Percentiles rank a stretch among this genome's conserved stretches.
phyloP scores from a whole-genome alignment of 495 filamentous ascomycete species.

The Elasticomyces elasticus region DNA sequence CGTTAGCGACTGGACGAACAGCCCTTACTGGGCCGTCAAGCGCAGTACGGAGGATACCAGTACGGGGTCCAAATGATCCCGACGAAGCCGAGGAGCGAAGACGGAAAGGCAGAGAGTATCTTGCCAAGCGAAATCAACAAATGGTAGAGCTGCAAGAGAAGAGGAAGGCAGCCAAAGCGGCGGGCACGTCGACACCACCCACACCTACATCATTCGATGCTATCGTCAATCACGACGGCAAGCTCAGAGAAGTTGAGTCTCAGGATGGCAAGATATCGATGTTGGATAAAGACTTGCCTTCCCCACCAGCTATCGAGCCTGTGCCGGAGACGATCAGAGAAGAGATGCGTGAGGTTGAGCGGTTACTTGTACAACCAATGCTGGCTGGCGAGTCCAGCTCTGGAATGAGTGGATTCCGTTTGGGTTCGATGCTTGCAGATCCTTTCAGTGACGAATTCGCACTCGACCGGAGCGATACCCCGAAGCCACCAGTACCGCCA shows the following conservation, averaged over 20 bases:
- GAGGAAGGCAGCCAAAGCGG: conserved; percentile 2
- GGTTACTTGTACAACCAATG: conserved; percentile 1
- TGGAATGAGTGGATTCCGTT: not conserved
- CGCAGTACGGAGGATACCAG: conserved; percentile 12
- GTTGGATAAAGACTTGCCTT: not conserved
- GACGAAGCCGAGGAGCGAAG: conserved; percentile 19
- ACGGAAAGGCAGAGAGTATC: conserved; percentile 19
- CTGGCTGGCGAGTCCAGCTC: conserved; percentile 5
- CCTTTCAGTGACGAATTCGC: conserved; percentile 19
- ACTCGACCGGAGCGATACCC: conserved; percentile 13
- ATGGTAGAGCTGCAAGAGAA: conserved; percentile 17
- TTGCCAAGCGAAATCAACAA: conserved; percentile 15
- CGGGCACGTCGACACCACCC: not conserved
- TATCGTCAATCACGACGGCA: conserved; percentile 17
- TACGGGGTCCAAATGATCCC: conserved; percentile 5
- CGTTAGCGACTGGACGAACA: conserved; percentile 12
- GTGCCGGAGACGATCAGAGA: not conserved
- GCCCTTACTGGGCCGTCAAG: not conserved
- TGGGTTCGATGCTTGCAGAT: conserved; percentile 12
- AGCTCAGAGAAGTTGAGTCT: not conserved
- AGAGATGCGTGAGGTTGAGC: conserved; percentile 12
- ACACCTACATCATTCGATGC: conserved; percentile 18
- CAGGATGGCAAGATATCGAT: not conserved
- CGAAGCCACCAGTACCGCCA: conserved; percentile 15
- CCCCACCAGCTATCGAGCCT: conserved; percentile 3